These are phyloP conservation scores for Chrysoporthe cubensis DNA, from an alignment of 2,329 filamentous ascomycete species.

Conservation along the genomic window DNA sequence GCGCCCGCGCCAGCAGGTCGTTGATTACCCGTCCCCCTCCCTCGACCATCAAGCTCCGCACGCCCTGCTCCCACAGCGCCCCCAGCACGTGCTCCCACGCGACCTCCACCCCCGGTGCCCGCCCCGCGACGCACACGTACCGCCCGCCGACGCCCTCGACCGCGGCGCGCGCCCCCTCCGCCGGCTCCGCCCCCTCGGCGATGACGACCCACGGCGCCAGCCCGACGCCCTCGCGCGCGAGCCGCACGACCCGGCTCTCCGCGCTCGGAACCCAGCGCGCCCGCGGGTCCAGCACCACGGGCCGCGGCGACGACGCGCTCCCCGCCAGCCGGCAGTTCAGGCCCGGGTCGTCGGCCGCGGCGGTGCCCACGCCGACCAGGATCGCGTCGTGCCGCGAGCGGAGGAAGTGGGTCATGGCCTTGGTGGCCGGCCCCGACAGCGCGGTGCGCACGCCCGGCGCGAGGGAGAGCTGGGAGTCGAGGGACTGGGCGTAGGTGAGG, in stretches of 20 bases:
- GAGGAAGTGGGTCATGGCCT: constrained; percentile 92
- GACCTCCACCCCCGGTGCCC: constrained; percentile 49
- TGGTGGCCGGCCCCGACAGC: constrained; percentile 81
- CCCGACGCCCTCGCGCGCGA: constrained; percentile 67
- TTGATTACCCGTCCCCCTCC: constrained; percentile 85
- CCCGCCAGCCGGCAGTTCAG: constrained; percentile 77
- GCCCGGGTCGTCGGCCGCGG: constrained; percentile 80
- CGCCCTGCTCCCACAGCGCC: constrained; percentile 59
- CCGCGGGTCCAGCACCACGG: constrained; percentile 79
- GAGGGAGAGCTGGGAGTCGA: constrained; percentile 80
- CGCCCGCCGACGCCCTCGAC: constrained; percentile 57
- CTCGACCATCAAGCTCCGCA: constrained; percentile 88
- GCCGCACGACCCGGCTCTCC: constrained; percentile 66
- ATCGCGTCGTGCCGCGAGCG: constrained; percentile 84
- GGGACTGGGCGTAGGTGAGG: constrained; percentile 87
- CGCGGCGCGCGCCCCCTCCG: constrained; percentile 43
- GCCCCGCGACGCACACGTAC: constrained; percentile 50
- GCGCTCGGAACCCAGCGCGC: constrained; percentile 72
- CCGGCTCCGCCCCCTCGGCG: constrained; percentile 48
- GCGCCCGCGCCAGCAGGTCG: constrained; percentile 68
- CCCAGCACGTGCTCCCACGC: constrained; percentile 68
- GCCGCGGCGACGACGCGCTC: constrained; percentile 72
- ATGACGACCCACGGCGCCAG: constrained; percentile 77
- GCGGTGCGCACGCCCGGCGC: constrained; percentile 79
- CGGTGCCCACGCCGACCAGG: constrained; percentile 82